Evolutionary conservation across 352 stramenopile genomes (phyloP).

Genomic region (Phytophthora megakarya): DNA sequence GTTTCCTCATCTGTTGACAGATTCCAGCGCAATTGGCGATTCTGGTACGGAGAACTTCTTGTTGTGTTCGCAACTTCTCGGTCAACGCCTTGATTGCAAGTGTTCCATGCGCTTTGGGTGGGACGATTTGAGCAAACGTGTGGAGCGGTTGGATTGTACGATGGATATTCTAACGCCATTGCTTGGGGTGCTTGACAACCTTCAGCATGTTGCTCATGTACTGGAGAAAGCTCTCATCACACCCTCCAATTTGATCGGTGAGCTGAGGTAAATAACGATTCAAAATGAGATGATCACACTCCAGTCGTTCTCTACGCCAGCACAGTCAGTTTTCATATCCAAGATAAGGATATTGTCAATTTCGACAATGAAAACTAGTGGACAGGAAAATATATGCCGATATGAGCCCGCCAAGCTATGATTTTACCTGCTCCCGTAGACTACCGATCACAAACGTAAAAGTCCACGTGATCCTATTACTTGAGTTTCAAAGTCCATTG

Average conservation of each 20-base stretch:
- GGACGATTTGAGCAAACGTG: constrained; percentile 1
- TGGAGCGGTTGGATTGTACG: constrained; percentile 12
- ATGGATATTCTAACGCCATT: constrained; percentile 18
- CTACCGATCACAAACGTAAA: no score
- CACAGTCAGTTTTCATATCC: no score
- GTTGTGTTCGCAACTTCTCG: constrained; percentile 11
- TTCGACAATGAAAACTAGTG: no score
- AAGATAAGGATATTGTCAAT: no score
- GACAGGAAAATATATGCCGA: no score
- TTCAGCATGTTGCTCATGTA: constrained; percentile 14
- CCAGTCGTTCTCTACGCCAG: no score
- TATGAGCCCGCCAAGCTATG: no score
- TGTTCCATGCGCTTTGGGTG: constrained; percentile 19
- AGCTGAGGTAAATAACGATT: not conserved
- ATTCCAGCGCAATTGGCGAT: not conserved
- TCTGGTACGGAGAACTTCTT: not conserved
- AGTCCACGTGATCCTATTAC: constrained; percentile 51
- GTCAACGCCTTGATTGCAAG: constrained; percentile 8
- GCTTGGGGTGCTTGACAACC: constrained; percentile 19
- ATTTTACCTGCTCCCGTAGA: no score
- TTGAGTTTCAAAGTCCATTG: constrained; percentile 51
- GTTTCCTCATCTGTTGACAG: constrained; percentile 19
- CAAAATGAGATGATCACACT: not conserved
- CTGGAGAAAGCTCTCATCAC: constrained; percentile 22
- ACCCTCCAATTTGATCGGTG: constrained; percentile 1